Evolutionary conservation across 495 filamentous ascomycete species (phyloP), one percentile per base, ranked within the genome.

Genomic region (Tuber melanosporum): DNA sequence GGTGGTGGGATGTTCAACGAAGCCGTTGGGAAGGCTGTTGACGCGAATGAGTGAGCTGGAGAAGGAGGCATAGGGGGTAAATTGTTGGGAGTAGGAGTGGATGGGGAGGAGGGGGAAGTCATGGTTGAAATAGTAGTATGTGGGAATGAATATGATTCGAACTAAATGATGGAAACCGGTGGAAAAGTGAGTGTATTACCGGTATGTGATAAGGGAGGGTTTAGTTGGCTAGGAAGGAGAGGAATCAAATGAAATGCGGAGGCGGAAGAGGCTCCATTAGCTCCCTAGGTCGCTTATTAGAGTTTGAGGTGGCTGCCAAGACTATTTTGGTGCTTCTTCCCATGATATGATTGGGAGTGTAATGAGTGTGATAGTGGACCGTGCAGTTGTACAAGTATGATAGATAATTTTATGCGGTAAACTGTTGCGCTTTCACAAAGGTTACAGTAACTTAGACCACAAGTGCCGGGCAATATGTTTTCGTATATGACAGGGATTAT

Each of bases 41-140:
- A 89, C 72, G 89, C 88, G 81, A 88, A 89, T 8, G 89, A 90
- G 76, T 87, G 89, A 1, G 89, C 87, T 75, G 89, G 89, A 42
- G 88, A 90, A 6, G 83, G 85, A 20, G 89, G 89, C 52, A 90
- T 83, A 17, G 81, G 77, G 62, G 80, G 81, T 39, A 82, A 74
- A 45, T 75, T 75, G 66, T 77, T 70, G 74, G 66, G 75, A 39
- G 66, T 66, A 43, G 73, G 74, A 36, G 71, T 72, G 47, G 79
- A 71, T 22, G 73, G 72, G 71, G 76, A 45, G 36, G 74, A 74
- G 73, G 71, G 71, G 74, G 81, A 49, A 36, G 81, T 66, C 80
- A 81, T 82, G 70, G 71, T 71, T 49, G 76, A 43, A 72, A 66
- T 66, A 66, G 57, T 66, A 66, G 36, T 66, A 66, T 66, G 57